These are phyloP conservation scores for Pelargonium cotyledonis DNA, from an alignment of 441 rosid genomes.

Conservation along the genomic window DNA sequence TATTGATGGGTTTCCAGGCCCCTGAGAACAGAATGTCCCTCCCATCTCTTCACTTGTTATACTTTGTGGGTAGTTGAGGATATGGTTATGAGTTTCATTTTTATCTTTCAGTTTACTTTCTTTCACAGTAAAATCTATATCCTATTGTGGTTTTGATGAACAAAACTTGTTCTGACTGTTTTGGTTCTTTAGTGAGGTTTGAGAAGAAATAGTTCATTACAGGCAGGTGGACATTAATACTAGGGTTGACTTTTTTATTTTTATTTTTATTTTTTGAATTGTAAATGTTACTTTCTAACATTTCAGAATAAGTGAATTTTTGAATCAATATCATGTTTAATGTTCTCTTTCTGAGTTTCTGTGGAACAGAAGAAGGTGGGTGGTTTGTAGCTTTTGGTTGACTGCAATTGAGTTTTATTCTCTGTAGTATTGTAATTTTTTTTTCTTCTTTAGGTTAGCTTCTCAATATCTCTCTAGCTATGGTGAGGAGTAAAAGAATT, in stretches of 20 bases:
- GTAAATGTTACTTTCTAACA: not conserved
- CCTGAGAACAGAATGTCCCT: not conserved
- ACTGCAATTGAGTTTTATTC: not conserved
- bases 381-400: slow-evolving; percentile 6
- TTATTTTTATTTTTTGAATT: not conserved
- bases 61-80: slow-evolving; percentile 1
- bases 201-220: not conserved
- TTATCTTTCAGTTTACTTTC: not conserved
- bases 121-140: not conserved
- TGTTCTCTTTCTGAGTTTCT: slow-evolving; percentile 1
- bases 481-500: not conserved
- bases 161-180: not conserved
- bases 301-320: not conserved
- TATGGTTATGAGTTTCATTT: not conserved
- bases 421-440: not conserved
- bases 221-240: not conserved
- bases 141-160: not conserved
- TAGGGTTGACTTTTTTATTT: not conserved
- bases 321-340: not conserved
- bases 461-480: not conserved
- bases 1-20: not conserved
- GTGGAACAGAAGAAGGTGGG: not conserved
- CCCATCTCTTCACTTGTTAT: not conserved
- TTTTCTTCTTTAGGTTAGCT: not conserved
- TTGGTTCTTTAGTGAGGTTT: not conserved